Evolutionary conservation across 2,329 filamentous ascomycete genomes (phyloP).

Genomic region (Stagonosporopsis vannaccii): DNA sequence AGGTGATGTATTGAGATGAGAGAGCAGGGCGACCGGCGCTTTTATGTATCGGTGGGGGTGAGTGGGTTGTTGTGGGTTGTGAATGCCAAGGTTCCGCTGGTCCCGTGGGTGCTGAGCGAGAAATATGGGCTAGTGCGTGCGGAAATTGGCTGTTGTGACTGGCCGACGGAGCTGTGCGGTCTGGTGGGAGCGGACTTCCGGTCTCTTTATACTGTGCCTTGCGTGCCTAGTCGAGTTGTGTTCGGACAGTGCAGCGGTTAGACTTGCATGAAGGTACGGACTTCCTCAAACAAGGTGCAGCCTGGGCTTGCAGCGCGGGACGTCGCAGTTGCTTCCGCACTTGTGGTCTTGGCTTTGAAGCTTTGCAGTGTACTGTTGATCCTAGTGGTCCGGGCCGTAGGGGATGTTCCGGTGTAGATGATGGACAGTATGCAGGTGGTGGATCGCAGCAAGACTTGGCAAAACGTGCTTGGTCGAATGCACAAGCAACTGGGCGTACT

Average conservation of each 20-base stretch:
- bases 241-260: conserved; percentile 20
- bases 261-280: conserved; percentile 18
- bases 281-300: conserved; percentile 13
- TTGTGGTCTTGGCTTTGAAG: conserved; percentile 30
- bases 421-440: conserved; percentile 19
- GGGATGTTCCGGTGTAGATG: conserved; percentile 28
- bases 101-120: conserved; percentile 26
- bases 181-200: conserved; percentile 19
- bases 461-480: conserved; percentile 32
- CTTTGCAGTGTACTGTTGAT: conserved; percentile 23
- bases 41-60: conserved; percentile 26
- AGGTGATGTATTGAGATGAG: conserved; percentile 6
- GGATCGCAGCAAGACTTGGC: conserved; percentile 22
- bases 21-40: conserved; percentile 21
- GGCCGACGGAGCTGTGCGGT: conserved; percentile 24
- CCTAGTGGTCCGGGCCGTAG: conserved; percentile 28
- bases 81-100: conserved; percentile 32
- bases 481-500: conserved; percentile 27
- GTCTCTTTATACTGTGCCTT: conserved; percentile 28
- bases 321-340: conserved; percentile 39
- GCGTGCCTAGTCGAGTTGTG: conserved; percentile 14
- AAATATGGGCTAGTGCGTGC: conserved; percentile 35
- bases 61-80: conserved; percentile 17
- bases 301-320: conserved; percentile 37
- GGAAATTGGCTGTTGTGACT: conserved; percentile 35